These are phyloP conservation scores for Macaranga tanarius DNA, from an alignment of 441 rosid genomes.

Conservation along the genomic window DNA sequence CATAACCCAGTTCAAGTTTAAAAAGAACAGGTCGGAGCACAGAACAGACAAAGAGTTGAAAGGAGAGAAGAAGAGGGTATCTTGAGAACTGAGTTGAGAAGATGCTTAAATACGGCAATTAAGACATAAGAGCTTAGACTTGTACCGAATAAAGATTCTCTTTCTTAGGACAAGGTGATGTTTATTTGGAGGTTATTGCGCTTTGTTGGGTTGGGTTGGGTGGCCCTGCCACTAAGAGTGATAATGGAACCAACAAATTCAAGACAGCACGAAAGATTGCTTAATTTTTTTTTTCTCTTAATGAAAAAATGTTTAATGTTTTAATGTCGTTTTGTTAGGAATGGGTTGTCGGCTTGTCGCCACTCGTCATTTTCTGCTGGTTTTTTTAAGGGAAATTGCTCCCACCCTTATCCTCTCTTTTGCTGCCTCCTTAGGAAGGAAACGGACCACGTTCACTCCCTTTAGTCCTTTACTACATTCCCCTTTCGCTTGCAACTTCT, in stretches of 20 bases:
- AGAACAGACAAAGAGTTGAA: background rate
- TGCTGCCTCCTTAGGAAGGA: constrained; percentile 2
- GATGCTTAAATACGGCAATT: constrained; percentile 34
- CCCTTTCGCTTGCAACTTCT: background rate
- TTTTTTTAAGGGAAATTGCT: background rate
- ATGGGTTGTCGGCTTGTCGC: constrained; percentile 8
- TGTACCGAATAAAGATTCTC: constrained; percentile 5
- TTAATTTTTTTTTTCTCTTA: background rate
- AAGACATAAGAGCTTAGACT: background rate
- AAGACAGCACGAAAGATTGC: background rate
- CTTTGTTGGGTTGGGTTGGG: constrained; percentile 1
- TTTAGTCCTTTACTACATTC: background rate
- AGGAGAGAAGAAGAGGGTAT: constrained; percentile 27
- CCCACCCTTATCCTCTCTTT: background rate
- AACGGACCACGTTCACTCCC: constrained; percentile 15
- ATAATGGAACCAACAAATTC: constrained; percentile 17
- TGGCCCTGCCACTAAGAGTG: constrained; percentile 20
- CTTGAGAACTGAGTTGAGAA: constrained; percentile 22
- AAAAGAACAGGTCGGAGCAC: background rate
- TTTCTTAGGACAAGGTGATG: background rate
- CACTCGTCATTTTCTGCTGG: background rate
- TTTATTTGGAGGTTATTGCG: constrained; percentile 11
- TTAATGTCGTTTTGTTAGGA: background rate
- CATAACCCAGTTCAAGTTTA: background rate
- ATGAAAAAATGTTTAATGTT: background rate